Percentiles rank a stretch among this genome's conserved stretches.
Conservation (phyloP, 2,329 filamentous ascomycete species). For the Zasmidium cellare region DNA sequence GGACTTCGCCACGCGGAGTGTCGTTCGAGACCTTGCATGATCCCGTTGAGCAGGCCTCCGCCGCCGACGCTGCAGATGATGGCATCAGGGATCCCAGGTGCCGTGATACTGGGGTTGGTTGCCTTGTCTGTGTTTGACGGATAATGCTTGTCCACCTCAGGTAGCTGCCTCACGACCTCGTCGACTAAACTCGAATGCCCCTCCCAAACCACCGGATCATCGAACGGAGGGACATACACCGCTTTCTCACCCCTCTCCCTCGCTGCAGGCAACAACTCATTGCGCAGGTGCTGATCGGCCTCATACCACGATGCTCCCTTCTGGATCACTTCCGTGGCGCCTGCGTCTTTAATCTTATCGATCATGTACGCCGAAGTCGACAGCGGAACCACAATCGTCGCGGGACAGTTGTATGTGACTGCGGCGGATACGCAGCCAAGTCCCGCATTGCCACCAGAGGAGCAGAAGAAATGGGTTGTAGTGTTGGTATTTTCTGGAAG, state of each 20-base stretch:
- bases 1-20: constrained; percentile 32
- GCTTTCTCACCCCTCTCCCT: constrained; percentile 45
- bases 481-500: constrained; percentile 23
- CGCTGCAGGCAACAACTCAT: constrained; percentile 52
- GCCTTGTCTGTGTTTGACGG: neutral
- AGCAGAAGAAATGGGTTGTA: constrained; percentile 69
- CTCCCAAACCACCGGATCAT: constrained; percentile 67
- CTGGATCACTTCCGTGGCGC: constrained; percentile 66
- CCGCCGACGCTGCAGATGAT: constrained; percentile 79
- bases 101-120: constrained; percentile 35
- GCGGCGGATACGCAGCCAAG: constrained; percentile 78
- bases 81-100: too few species aligned
- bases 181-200: constrained; percentile 62
- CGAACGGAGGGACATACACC: constrained; percentile 70
- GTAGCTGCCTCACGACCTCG: constrained; percentile 45
- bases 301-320: constrained; percentile 68
- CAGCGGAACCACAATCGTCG: constrained; percentile 73
- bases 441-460: constrained; percentile 81
- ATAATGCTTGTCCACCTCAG: constrained; percentile 20
- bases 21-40: constrained; percentile 66
- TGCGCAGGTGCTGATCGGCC: constrained; percentile 66
- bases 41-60: constrained; percentile 74
- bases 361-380: constrained; percentile 70
- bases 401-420: constrained; percentile 61
- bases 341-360: constrained; percentile 66